Evolutionary conservation across 176 grass and related monocot species (phyloP).

Genomic region (Oryza glumipatula): DNA sequence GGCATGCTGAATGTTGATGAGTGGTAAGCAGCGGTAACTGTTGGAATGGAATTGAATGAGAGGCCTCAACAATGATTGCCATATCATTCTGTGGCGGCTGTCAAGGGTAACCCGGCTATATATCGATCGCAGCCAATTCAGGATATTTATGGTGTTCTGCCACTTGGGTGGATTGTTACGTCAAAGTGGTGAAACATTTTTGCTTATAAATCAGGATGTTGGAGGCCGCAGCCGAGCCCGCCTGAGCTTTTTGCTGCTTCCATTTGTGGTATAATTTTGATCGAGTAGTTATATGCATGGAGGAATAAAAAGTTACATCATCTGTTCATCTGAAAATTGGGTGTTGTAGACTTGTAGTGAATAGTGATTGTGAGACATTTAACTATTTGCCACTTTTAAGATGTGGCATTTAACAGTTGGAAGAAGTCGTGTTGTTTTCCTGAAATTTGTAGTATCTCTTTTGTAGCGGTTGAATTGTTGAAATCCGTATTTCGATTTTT

Average conservation of each 20-base stretch:
- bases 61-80: not conserved
- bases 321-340: not conserved
- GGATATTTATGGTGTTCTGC: not conserved
- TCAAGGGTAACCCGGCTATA: not conserved
- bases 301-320: not conserved
- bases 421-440: not conserved
- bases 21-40: not conserved
- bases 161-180: not conserved
- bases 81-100: not conserved
- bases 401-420: not conserved
- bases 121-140: not conserved
- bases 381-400: no score
- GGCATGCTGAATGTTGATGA: not conserved
- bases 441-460: not conserved
- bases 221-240: not conserved
- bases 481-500: not conserved
- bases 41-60: not conserved
- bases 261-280: not conserved
- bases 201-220: not conserved
- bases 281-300: slow-evolving; percentile 18
- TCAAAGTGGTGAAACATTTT: not conserved
- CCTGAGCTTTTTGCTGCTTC: not conserved
- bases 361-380: not conserved
- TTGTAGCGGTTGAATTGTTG: not conserved
- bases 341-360: not conserved